Conservation (phyloP, 176 grass and related monocot species). For the Carex littledalei region DNA sequence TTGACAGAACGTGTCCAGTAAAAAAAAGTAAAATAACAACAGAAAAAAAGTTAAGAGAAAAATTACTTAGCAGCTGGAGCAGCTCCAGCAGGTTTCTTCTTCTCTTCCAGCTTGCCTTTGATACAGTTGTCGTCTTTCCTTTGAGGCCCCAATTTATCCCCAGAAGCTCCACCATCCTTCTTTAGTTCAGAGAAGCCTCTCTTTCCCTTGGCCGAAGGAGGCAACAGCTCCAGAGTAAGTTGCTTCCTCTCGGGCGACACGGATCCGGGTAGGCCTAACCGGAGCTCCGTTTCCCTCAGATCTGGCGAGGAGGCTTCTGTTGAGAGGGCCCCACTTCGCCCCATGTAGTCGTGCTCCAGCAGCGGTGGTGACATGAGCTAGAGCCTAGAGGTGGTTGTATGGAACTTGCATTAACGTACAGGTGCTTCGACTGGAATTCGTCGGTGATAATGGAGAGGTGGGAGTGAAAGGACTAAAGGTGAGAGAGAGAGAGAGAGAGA, state of each 20-base stretch:
- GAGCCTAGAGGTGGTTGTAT: slow-evolving; percentile 1
- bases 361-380: slow-evolving; percentile 44
- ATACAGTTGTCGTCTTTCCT: slow-evolving; percentile 37
- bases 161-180: slow-evolving; percentile 28
- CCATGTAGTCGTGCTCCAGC: slow-evolving; percentile 70
- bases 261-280: slow-evolving; percentile 57
- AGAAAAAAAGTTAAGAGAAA: background rate
- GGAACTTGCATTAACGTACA: slow-evolving; percentile 39
- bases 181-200: slow-evolving; percentile 58
- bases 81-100: slow-evolving; percentile 13
- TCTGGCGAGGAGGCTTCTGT: slow-evolving; percentile 40
- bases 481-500: background rate
- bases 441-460: slow-evolving; percentile 1
- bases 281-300: slow-evolving; percentile 54
- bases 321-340: slow-evolving; percentile 24
- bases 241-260: slow-evolving; percentile 23
- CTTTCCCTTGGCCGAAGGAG: slow-evolving; percentile 60
- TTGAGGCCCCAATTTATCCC: slow-evolving; percentile 19
- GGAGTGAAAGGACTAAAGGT: slow-evolving; percentile 26
- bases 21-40: background rate
- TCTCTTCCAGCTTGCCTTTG: slow-evolving; percentile 38
- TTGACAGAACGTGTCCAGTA: background rate
- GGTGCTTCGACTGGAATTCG: slow-evolving; percentile 16
- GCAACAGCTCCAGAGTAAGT: slow-evolving; percentile 49
- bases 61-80: slow-evolving; percentile 49